Conservation (phyloP, 2,329 filamentous ascomycete species). For the Paecilomyces fulvus region DNA sequence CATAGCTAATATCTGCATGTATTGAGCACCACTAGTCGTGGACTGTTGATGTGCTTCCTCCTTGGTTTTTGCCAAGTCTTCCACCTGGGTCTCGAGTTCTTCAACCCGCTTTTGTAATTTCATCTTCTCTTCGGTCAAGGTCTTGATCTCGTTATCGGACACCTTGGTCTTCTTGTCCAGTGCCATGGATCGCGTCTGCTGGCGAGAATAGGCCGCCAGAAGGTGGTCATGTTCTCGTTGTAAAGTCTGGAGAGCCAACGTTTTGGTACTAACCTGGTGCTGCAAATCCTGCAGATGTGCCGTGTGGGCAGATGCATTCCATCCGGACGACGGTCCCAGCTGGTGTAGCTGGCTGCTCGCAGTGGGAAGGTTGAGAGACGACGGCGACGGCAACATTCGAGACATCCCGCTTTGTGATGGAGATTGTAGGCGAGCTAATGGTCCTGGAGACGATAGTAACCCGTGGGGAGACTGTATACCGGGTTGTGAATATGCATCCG, state of each 20-base stretch:
- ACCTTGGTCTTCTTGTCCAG: slow-evolving; percentile 45
- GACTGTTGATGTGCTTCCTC: slow-evolving; percentile 39
- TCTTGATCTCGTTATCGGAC: slow-evolving; percentile 45
- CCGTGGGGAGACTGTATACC: neutral
- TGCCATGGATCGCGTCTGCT: slow-evolving; percentile 41
- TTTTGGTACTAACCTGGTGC: slow-evolving; percentile 47
- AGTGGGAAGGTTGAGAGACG: slow-evolving; percentile 10
- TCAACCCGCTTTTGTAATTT: slow-evolving; percentile 40
- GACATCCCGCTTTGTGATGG: slow-evolving; percentile 10
- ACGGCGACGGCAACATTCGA: slow-evolving; percentile 15
- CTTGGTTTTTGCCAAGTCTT: slow-evolving; percentile 40
- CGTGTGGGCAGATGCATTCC: slow-evolving; percentile 20
- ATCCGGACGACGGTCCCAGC: neutral
- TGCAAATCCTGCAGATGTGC: slow-evolving; percentile 42
- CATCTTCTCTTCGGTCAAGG: slow-evolving; percentile 43
- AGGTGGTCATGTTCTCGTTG: slow-evolving; percentile 48
- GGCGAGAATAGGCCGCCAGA: slow-evolving; percentile 43
- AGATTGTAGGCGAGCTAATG: slow-evolving; percentile 4
- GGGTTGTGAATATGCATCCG: neutral
- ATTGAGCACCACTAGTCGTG: slow-evolving; percentile 40
- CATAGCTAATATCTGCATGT: slow-evolving; percentile 45
- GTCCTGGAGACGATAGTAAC: neutral
- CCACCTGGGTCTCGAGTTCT: slow-evolving; percentile 41
- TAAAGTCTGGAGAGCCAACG: slow-evolving; percentile 44
- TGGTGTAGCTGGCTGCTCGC: neutral